These are phyloP conservation scores for Nakaseomyces uthaithaninus DNA, from an alignment of 1,139 yeast species.

Conservation along the genomic window DNA sequence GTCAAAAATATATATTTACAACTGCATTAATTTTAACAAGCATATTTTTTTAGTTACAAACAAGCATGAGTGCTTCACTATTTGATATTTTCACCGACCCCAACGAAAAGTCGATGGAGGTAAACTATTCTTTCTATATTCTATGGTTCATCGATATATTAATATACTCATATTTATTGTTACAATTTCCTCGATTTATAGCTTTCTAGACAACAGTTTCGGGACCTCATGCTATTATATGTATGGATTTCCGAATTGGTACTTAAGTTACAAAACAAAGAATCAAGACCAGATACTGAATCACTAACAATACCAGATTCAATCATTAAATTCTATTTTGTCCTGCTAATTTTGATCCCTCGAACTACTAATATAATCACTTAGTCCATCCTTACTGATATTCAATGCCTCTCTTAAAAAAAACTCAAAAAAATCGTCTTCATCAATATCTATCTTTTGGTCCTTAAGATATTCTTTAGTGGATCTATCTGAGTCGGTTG, in stretches of 20 bases:
- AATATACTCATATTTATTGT: background rate
- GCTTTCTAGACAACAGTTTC: too few relatives aligned
- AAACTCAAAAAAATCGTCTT: conserved; percentile 58
- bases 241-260: too few relatives aligned
- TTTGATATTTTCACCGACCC: too few relatives aligned
- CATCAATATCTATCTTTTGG: conserved; percentile 41
- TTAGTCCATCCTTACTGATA: conserved; percentile 16
- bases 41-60: too few relatives aligned
- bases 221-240: too few relatives aligned
- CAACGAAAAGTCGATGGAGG: too few relatives aligned
- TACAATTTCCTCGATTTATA: background rate
- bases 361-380: conserved; percentile 7
- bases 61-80: too few relatives aligned
- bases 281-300: too few relatives aligned
- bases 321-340: background rate
- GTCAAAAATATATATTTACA: background rate
- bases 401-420: conserved; percentile 47
- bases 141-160: too few relatives aligned
- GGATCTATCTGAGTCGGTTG: conserved; percentile 4
- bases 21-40: background rate
- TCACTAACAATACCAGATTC: too few relatives aligned
- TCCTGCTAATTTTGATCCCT: background rate
- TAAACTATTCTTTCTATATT: too few relatives aligned
- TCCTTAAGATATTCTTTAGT: conserved; percentile 24
- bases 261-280: too few relatives aligned